Percentiles rank a stretch among this genome's conserved stretches.
Conservation (phyloP, 768 basidiomycete genomes). For the Kwoniella bestiolae region DNA sequence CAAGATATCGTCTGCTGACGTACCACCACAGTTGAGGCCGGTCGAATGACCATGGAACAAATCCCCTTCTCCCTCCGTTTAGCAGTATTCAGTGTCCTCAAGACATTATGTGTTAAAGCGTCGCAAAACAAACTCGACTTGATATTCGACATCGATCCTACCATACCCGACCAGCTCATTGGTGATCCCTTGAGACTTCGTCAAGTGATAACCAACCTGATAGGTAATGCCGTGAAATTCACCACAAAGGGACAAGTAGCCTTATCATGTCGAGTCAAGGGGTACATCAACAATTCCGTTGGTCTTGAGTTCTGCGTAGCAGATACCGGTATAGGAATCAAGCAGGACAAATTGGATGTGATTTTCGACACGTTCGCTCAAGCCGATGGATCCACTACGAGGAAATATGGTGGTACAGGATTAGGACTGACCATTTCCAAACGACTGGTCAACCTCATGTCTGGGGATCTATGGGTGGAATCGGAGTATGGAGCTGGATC, state of each 20-base stretch:
- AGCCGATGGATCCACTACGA: slow-evolving; percentile 95
- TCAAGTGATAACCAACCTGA: slow-evolving; percentile 63
- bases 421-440: slow-evolving; percentile 97
- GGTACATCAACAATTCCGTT: slow-evolving; percentile 74
- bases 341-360: slow-evolving; percentile 94
- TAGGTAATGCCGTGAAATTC: slow-evolving; percentile 89
- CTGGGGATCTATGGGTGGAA: slow-evolving; percentile 98
- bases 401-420: slow-evolving; percentile 98
- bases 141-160: slow-evolving; percentile 92
- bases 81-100: slow-evolving; percentile 95
- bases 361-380: slow-evolving; percentile 99
- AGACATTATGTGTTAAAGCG: slow-evolving; percentile 95
- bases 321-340: slow-evolving; percentile 98
- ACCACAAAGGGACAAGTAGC: slow-evolving; percentile 93
- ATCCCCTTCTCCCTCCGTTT: slow-evolving; percentile 98
- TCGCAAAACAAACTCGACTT: slow-evolving; percentile 95
- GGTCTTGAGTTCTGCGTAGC: slow-evolving; percentile 96
- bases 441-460: slow-evolving; percentile 94
- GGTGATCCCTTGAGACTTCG: slow-evolving; percentile 93
- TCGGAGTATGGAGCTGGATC: slow-evolving; percentile 87
- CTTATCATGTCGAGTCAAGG: slow-evolving; percentile 69
- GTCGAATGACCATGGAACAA: slow-evolving; percentile 99
- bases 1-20: slow-evolving; percentile 17
- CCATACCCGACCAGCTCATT: slow-evolving; percentile 94
- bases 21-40: slow-evolving; percentile 80